Percentiles rank a stretch among this genome's conserved stretches.
These are phyloP conservation scores for Rhizopogon rudus DNA, from an alignment of 768 basidiomycete species.

Conservation along the genomic window DNA sequence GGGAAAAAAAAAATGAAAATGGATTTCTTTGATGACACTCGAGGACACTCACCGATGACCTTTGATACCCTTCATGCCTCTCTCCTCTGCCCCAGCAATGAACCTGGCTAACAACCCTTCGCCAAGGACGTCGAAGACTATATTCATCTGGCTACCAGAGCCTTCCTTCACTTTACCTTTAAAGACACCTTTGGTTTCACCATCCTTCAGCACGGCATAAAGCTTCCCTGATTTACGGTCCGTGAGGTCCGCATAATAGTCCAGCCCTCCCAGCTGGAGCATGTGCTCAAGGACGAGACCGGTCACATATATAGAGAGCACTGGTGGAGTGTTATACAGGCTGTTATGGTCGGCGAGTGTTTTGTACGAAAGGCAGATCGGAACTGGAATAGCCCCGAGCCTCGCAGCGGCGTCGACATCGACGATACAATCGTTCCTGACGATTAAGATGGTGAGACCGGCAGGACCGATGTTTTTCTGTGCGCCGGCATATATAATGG, in stretches of 20 bases:
- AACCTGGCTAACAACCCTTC: slow-evolving; percentile 74
- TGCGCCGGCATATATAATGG: slow-evolving; percentile 92
- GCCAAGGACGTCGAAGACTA: slow-evolving; percentile 75
- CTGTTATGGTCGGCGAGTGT: slow-evolving; percentile 69
- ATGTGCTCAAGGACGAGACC: slow-evolving; percentile 79
- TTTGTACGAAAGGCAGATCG: slow-evolving; percentile 79
- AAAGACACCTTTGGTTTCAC: slow-evolving; percentile 67
- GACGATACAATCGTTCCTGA: slow-evolving; percentile 91
- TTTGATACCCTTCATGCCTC: slow-evolving; percentile 81
- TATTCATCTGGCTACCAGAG: slow-evolving; percentile 93
- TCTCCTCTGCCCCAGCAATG: slow-evolving; percentile 71
- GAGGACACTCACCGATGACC: slow-evolving; percentile 75
- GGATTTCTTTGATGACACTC: neutral
- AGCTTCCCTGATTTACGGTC: slow-evolving; percentile 70
- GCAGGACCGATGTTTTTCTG: slow-evolving; percentile 98
- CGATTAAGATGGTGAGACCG: slow-evolving; percentile 89
- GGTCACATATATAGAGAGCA: slow-evolving; percentile 86
- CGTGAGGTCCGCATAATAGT: slow-evolving; percentile 63
- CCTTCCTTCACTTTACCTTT: slow-evolving; percentile 66
- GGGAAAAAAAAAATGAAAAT: neutral
- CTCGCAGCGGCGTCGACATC: slow-evolving; percentile 76
- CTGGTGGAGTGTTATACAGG: slow-evolving; percentile 91
- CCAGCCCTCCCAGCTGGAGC: slow-evolving; percentile 58
- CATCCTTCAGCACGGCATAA: slow-evolving; percentile 68
- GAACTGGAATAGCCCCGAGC: slow-evolving; percentile 72